Percentiles rank a stretch among this genome's conserved stretches.
Evolutionary conservation across 164 flowering plant genomes (phyloP).

Genomic region (Magnolia kwangsiensis): DNA sequence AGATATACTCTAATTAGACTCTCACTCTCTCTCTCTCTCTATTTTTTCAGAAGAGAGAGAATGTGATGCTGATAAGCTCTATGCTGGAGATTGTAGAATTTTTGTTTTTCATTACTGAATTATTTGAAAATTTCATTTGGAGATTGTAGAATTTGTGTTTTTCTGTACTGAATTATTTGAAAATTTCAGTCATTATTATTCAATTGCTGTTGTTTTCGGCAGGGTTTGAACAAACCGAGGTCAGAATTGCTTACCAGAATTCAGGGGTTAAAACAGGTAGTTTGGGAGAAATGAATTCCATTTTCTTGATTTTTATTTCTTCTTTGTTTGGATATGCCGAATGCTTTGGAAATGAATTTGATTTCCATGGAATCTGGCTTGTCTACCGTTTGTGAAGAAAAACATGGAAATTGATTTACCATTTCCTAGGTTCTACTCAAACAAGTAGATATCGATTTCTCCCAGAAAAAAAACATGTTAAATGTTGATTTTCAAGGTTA

Average conservation of each 20-base stretch:
- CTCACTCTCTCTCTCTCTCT: background rate
- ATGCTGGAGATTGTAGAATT: constrained; percentile 14
- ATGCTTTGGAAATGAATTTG: no score
- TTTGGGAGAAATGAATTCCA: background rate
- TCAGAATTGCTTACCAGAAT: constrained; percentile 61
- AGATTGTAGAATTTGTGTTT: constrained; percentile 23
- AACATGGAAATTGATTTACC: no score
- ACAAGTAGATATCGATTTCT: no score
- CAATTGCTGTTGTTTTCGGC: background rate
- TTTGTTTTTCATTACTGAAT: constrained; percentile 33
- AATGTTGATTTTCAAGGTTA: no score
- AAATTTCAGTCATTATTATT: background rate
- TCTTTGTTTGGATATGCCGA: no score
- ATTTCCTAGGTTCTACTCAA: no score
- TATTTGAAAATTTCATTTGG: background rate
- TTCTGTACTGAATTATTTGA: constrained; percentile 28
- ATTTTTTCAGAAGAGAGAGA: constrained; percentile 53
- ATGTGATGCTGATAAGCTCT: constrained; percentile 42
- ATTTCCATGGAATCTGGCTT: no score
- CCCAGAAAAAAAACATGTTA: no score
- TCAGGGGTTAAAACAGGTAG: constrained; percentile 70
- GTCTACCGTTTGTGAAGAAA: no score
- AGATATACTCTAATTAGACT: constrained; percentile 10
- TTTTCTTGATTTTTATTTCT: no score
- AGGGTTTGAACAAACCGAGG: constrained; percentile 75